A percentile compares a stretch with the other conserved stretches of the same genome.
Evolutionary conservation across 495 filamentous ascomycete genomes (phyloP).

Genomic region (Cercophora sp.): DNA sequence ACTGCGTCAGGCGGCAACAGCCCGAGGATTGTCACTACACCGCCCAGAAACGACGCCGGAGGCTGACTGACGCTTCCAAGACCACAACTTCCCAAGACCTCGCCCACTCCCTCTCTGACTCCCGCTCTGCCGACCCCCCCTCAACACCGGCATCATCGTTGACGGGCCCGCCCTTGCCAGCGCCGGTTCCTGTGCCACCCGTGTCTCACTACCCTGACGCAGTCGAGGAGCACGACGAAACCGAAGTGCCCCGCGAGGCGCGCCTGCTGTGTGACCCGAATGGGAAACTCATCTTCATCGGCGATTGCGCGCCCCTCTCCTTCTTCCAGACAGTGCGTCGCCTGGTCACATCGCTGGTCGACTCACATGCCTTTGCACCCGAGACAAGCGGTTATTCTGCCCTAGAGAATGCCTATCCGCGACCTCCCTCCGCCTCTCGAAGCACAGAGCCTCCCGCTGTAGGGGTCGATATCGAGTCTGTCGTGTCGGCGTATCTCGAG

Average conservation of each 20-base stretch:
- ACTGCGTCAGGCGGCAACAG: slow-evolving; percentile 26
- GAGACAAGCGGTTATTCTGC: slow-evolving; percentile 63
- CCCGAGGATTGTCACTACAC: slow-evolving; percentile 28
- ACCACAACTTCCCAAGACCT: slow-evolving; percentile 9
- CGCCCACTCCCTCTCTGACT: background rate
- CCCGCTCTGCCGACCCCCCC: background rate
- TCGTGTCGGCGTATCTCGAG: slow-evolving; percentile 33
- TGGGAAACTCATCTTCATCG: slow-evolving; percentile 61
- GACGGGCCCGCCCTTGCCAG: background rate
- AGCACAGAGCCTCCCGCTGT: slow-evolving; percentile 18
- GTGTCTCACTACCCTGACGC: background rate
- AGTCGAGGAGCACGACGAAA: slow-evolving; percentile 38
- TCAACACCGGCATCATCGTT: background rate
- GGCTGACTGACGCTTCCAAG: slow-evolving; percentile 2
- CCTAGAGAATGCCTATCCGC: slow-evolving; percentile 46
- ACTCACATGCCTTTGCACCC: slow-evolving; percentile 59
- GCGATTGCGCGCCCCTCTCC: slow-evolving; percentile 64
- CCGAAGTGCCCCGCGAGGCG: slow-evolving; percentile 45
- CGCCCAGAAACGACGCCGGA: slow-evolving; percentile 12
- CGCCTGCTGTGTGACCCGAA: slow-evolving; percentile 55
- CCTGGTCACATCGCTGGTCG: slow-evolving; percentile 61
- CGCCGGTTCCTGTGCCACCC: background rate
- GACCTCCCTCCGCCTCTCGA: background rate
- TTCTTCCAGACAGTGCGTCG: slow-evolving; percentile 65
- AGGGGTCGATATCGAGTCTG: slow-evolving; percentile 3